phyloP scores from a whole-genome alignment of 148 eudicot species.

The Agrostemma githago region DNA sequence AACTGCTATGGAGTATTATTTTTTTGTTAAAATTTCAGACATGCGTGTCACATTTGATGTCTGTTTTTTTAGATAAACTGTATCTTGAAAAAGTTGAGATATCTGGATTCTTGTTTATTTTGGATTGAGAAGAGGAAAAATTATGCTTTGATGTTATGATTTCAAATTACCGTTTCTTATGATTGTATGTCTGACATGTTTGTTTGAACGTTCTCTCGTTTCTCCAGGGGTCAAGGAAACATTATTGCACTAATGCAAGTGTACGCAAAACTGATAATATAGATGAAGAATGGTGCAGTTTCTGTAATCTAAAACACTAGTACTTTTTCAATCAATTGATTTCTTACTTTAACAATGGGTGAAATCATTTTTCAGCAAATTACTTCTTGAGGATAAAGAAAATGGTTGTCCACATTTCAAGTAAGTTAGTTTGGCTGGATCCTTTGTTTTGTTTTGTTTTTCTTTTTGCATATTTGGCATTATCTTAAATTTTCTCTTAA shows the following conservation, averaged over 20 bases:
- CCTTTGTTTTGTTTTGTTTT: not conserved
- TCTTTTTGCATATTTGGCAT: not conserved
- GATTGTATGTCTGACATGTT: not conserved
- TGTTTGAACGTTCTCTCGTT: not conserved
- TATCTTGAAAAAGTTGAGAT: not conserved
- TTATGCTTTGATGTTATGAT: not conserved
- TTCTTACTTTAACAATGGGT: conserved; percentile 9
- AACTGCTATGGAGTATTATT: not conserved
- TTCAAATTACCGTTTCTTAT: not conserved
- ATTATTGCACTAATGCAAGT: conserved; percentile 72
- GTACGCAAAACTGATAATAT: conserved; percentile 52
- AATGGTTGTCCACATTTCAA: conserved; percentile 69
- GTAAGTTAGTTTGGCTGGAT: conserved; percentile 37
- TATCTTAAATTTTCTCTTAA: conserved; percentile 19
- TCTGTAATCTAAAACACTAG: conserved; percentile 10
- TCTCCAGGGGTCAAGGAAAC: conserved; percentile 85
- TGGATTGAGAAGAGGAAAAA: not conserved
- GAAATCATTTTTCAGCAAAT: conserved; percentile 53
- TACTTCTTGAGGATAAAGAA: conserved; percentile 53
- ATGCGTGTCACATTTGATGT: not conserved
- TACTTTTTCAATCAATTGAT: not conserved
- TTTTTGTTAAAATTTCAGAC: not conserved
- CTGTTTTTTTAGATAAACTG: not conserved
- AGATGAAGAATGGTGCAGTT: conserved; percentile 77
- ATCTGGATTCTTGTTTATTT: not conserved